Base-by-base conservation (phyloP, 805 yeast genomes). In the Blastobotrys chiropterorum region DNA sequence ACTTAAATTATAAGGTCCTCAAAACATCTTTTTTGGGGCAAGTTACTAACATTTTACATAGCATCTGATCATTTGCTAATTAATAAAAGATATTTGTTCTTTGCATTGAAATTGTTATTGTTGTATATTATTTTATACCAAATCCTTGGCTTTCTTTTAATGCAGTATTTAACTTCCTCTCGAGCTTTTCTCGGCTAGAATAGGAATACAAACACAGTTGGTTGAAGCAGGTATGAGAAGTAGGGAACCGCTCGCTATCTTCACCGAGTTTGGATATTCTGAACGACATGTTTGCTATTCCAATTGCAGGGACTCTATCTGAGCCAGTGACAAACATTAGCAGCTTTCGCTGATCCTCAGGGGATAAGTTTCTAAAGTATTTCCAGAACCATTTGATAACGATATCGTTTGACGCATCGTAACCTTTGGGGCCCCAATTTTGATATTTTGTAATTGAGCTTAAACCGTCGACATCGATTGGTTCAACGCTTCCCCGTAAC, bases 151-250 rank as follows among this genome's bases (percentile, higher is more conserved):
- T 82, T 63, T 85, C 95, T 44, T 76, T 70, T 16, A 92, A 77
- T 0, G 97, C 96, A 56, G 75, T 62, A n/a, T 70, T 63, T 53
- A 92, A 66, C 66, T 87, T 90, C 1, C 62, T 50, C 44, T 69
- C 65, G 49, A 94, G 69, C 55, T 78, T 80, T n/a, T 76, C 79
- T 53, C 72, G 71, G 3, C 78, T 63, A 13, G 68, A 58, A 65
- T 92, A 92, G 38, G 81, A 81, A 66, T 81, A 85, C 3, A 94
- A 59, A 51, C 92, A 85, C 20, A 92, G 65, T 70, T 92, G 96
- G 64, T 92, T 94, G 72, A 94, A 92, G 61, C 99, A 92, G 0
- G 98, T 94, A 64, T 92, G 98, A 0, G 97, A 89, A 14, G 85
- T 71, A 0, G 98, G 98, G 15, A 90, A 68, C 46, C 84, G 71